phyloP scores from a whole-genome alignment of 345 rosid genomes.

The Linum usitatissimum region DNA sequence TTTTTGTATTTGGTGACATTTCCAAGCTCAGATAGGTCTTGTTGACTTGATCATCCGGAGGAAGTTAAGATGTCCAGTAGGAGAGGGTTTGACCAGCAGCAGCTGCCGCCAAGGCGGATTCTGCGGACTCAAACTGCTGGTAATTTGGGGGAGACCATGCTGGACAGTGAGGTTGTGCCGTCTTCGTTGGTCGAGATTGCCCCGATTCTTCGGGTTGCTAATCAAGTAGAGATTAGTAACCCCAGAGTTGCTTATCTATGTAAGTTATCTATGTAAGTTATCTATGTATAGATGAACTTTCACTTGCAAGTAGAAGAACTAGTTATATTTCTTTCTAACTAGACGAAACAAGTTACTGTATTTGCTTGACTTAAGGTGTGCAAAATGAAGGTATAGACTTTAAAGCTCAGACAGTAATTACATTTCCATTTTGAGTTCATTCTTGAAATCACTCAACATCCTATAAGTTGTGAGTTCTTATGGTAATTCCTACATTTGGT shows the following conservation, averaged over 20 bases:
- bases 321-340: too few species aligned
- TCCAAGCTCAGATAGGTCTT: not conserved
- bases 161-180: conserved; percentile 60
- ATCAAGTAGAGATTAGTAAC: conserved; percentile 48
- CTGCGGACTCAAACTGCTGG: conserved; percentile 50
- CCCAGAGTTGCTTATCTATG: conserved; percentile 54
- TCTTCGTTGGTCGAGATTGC: conserved; percentile 56
- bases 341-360: too few species aligned
- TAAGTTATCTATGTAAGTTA: conserved; percentile 26
- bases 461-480: too few species aligned
- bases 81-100: conserved; percentile 29
- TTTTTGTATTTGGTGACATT: too few species aligned
- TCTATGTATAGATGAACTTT: not conserved
- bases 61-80: conserved; percentile 37
- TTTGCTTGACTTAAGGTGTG: too few species aligned
- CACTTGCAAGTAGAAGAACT: not conserved
- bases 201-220: conserved; percentile 58
- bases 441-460: too few species aligned
- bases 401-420: too few species aligned
- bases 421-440: too few species aligned
- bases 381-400: too few species aligned
- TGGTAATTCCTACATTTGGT: too few species aligned
- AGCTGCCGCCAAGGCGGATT: conserved; percentile 35
- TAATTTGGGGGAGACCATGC: conserved; percentile 46
- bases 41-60: conserved; percentile 7